Evolutionary conservation across 2,329 filamentous ascomycete species (phyloP), one percentile per base, ranked within the genome.

Genomic region (Botryotinia convoluta): DNA sequence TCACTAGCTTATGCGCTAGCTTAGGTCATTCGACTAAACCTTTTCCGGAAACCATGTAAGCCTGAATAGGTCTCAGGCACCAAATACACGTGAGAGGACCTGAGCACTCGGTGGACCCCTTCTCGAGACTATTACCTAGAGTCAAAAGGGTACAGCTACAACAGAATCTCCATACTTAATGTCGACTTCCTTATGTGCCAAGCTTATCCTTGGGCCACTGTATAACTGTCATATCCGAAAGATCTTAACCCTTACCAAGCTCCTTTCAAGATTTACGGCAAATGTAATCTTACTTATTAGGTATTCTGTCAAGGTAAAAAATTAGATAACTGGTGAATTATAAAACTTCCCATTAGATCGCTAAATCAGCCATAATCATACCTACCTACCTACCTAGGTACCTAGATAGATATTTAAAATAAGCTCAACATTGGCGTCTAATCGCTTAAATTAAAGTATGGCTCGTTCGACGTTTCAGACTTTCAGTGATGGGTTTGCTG

Each of bases 371-470:
- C 39, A 32, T 10, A 42, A n/a, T 18, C 37, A 29, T 9, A 16
- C 35, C 20, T 45, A 22, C 20, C 18, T 48, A 26, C 22, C 45
- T 51, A 12, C 26, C 7, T 20, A 42, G 14, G 10, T n/a, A n/a
- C 3, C 29, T 20, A 42, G 14, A 20, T 20, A 5, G 5, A 26
- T 18, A 10, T 18, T 29, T 8, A 16, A 20, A 39, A 20, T 51
- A 35, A 37, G 64, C 64, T 67, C 32, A 67, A 29, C 45, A 67
- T 37, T 39, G 45, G 64, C 64, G 64, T 67, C 32, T 67, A 67
- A 20, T 67, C 44, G 64, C 64, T 67, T 67, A 54, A 67, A 37
- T 67, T n/a, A 39, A 37, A n/a, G 63, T 37, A 67, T 35, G 32
- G 59, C 32, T 61, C 32, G 20, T 61, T 37, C 8, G 29, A 60